Evolutionary conservation across 768 basidiomycete species (phyloP).

Genomic region (Mycena pura): DNA sequence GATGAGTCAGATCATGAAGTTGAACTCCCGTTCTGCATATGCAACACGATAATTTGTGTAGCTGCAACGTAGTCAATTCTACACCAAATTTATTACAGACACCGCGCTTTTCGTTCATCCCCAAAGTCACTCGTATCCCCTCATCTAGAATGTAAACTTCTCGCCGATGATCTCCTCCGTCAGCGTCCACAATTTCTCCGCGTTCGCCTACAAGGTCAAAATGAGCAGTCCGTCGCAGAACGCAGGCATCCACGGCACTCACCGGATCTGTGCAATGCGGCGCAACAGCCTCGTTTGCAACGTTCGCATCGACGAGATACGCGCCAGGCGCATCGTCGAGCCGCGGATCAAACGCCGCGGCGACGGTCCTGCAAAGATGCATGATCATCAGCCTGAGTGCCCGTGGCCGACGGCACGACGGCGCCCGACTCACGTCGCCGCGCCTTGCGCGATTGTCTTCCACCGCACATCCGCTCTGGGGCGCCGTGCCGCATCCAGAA

Average conservation of each 20-base stretch:
- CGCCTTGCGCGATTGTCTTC: slow-evolving; percentile 10
- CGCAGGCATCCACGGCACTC: neutral
- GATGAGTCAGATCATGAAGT: too few species aligned
- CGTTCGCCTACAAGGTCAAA: neutral
- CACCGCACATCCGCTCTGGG: neutral
- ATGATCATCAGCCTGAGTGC: neutral
- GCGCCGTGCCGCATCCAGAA: neutral
- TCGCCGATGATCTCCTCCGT: slow-evolving; percentile 8
- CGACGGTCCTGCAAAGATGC: neutral
- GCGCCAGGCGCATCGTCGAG: slow-evolving; percentile 2
- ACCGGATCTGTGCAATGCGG: slow-evolving; percentile 1
- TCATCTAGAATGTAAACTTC: slow-evolving; percentile 1
- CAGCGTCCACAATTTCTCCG: neutral
- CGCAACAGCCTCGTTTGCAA: neutral
- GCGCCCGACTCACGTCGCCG: slow-evolving; percentile 2
- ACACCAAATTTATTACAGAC: too few species aligned
- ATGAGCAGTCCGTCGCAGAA: neutral
- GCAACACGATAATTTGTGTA: too few species aligned
- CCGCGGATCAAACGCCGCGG: slow-evolving; percentile 4
- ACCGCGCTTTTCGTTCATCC: too few species aligned
- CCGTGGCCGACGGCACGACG: too few species aligned
- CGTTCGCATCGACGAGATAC: neutral
- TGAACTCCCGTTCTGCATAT: too few species aligned
- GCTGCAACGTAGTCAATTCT: too few species aligned
- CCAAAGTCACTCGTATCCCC: too few species aligned